phyloP scores from a whole-genome alignment of 1,284 basidiomycete genomes.

The Pseudozyma hubeiensis region DNA sequence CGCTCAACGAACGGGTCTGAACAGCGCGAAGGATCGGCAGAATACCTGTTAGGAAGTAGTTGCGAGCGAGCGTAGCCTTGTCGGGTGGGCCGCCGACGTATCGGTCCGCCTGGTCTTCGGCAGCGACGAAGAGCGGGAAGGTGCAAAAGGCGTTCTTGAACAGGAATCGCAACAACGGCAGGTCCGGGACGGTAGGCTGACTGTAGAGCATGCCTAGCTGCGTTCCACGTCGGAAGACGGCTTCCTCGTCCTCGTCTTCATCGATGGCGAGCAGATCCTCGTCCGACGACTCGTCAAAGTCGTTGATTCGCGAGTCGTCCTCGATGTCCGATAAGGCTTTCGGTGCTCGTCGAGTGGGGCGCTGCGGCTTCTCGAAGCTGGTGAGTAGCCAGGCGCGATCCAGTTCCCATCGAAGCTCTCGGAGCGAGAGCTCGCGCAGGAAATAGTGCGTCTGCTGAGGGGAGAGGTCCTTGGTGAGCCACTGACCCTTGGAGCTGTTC shows the following conservation, averaged over 20 bases:
- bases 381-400: constrained; percentile 60
- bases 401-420: constrained; percentile 62
- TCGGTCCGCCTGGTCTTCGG: constrained; percentile 47
- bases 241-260: constrained; percentile 59
- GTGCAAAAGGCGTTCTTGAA: constrained; percentile 63
- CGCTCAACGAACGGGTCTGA: constrained; percentile 61
- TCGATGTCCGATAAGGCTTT: constrained; percentile 42
- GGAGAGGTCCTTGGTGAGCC: constrained; percentile 54
- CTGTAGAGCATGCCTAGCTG: constrained; percentile 44
- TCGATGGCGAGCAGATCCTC: constrained; percentile 43
- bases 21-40: constrained; percentile 59
- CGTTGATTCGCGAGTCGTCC: constrained; percentile 56
- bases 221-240: constrained; percentile 56
- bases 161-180: constrained; percentile 62
- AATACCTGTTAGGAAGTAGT: constrained; percentile 54
- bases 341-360: constrained; percentile 16
- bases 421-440: constrained; percentile 53
- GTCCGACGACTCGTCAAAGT: constrained; percentile 56
- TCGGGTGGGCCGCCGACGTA: constrained; percentile 48
- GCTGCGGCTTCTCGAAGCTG: constrained; percentile 53
- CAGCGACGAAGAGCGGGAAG: constrained; percentile 63
- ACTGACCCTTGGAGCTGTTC: constrained; percentile 30
- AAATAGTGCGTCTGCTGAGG: constrained; percentile 63
- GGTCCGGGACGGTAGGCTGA: constrained; percentile 42
- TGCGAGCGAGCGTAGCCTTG: constrained; percentile 57